These are phyloP conservation scores for Cyberlindnera amylophila DNA, from an alignment of 805 yeast genomes.

Conservation along the genomic window DNA sequence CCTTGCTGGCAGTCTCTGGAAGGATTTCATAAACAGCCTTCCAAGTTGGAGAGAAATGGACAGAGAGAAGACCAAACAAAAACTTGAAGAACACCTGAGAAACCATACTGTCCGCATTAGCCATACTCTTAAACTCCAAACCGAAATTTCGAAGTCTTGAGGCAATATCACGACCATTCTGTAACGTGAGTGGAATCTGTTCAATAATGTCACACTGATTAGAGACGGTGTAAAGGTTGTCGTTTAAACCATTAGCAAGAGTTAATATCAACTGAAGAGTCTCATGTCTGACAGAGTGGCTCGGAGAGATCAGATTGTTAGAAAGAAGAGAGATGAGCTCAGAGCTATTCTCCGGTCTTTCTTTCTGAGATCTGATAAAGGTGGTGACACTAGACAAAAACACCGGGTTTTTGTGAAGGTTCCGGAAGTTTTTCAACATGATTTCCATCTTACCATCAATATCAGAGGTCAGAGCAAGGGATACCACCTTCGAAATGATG, in stretches of 20 bases:
- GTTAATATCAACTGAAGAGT: slow-evolving; percentile 46
- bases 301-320: slow-evolving; percentile 44
- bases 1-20: slow-evolving; percentile 40
- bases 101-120: slow-evolving; percentile 20
- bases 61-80: slow-evolving; percentile 67
- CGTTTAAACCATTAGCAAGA: slow-evolving; percentile 26
- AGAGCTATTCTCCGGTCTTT: slow-evolving; percentile 4
- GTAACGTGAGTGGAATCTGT: slow-evolving; percentile 64
- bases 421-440: slow-evolving; percentile 15
- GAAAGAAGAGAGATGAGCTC: slow-evolving; percentile 27
- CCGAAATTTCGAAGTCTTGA: slow-evolving; percentile 63
- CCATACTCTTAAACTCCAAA: slow-evolving; percentile 34
- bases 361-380: slow-evolving; percentile 9
- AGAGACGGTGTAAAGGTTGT: slow-evolving; percentile 38
- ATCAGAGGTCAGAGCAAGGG: slow-evolving; percentile 10
- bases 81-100: slow-evolving; percentile 41
- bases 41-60: slow-evolving; percentile 85
- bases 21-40: slow-evolving; percentile 63
- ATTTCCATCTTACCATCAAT: slow-evolving; percentile 2
- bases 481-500: slow-evolving; percentile 17
- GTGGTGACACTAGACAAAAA: slow-evolving; percentile 21
- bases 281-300: slow-evolving; percentile 44
- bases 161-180: slow-evolving; percentile 70
- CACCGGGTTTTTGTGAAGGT: slow-evolving; percentile 18
- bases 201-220: slow-evolving; percentile 59